A percentile compares a stretch with the other conserved stretches of the same genome.
These are phyloP conservation scores for Posidonia australis DNA, from an alignment of 106 monocot species.

Conservation along the genomic window DNA sequence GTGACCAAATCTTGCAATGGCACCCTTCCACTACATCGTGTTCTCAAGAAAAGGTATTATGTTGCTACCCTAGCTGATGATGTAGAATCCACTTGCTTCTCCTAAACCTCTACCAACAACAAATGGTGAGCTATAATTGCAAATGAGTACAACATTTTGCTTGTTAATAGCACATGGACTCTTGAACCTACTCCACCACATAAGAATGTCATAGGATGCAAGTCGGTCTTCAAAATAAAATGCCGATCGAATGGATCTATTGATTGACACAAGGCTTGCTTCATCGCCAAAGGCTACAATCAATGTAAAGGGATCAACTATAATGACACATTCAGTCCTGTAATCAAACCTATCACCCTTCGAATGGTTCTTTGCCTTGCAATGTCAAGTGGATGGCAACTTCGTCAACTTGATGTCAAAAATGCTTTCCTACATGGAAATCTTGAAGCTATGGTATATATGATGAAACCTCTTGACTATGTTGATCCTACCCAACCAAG, in stretches of 20 bases:
- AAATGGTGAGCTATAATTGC: neutral
- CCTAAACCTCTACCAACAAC: neutral
- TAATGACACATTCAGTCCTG: slow-evolving; percentile 3
- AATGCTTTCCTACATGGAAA: slow-evolving; percentile 1
- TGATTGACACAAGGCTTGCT: too few species aligned
- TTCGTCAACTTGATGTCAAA: neutral
- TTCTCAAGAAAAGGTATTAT: too few species aligned
- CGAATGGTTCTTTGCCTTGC: neutral
- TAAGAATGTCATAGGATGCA: neutral
- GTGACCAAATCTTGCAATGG: too few species aligned
- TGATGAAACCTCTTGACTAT: slow-evolving; percentile 5
- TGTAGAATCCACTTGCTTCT: neutral
- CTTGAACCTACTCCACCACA: neutral
- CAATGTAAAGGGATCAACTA: slow-evolving; percentile 5
- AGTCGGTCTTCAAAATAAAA: neutral
- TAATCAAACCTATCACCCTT: neutral
- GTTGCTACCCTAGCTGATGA: too few species aligned
- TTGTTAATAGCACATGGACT: neutral
- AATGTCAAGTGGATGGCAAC: neutral
- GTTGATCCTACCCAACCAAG: neutral
- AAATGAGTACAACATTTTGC: neutral
- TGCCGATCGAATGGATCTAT: neutral
- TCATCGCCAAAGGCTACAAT: slow-evolving; percentile 8
- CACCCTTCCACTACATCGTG: too few species aligned
- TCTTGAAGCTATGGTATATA: neutral